A percentile compares a stretch with the other conserved stretches of the same genome.
Evolutionary conservation across 306 rosid species (phyloP).

Genomic region (Inga oerstediana): DNA sequence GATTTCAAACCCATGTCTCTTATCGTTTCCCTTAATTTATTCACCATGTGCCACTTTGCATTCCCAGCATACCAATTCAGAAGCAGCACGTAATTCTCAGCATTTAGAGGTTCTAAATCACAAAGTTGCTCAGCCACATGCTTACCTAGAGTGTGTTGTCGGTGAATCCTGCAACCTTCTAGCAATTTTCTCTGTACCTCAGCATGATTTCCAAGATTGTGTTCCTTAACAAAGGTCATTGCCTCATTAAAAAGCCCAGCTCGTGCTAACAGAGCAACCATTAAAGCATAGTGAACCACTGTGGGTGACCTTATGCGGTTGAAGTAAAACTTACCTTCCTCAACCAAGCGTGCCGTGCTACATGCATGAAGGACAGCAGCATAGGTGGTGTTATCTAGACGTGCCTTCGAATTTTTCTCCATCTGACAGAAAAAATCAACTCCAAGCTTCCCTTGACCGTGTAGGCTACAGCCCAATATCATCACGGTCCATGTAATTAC

Average conservation of each 20-base stretch:
- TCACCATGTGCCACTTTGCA: conserved; percentile 51
- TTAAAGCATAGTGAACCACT: conserved; percentile 40
- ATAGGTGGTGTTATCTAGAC: conserved; percentile 49
- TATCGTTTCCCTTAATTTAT: conserved; percentile 41
- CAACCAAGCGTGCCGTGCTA: conserved; percentile 52
- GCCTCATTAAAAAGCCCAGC: conserved; percentile 56
- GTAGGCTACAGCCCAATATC: conserved; percentile 65
- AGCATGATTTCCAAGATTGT: conserved; percentile 41
- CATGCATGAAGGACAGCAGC: conserved; percentile 72
- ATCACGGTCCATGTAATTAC: conserved; percentile 66
- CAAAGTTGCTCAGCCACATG: conserved; percentile 59
- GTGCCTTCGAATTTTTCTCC: conserved; percentile 38
- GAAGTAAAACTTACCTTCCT: conserved; percentile 59
- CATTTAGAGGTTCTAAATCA: conserved; percentile 66
- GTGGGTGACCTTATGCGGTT: conserved; percentile 50
- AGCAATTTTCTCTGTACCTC: conserved; percentile 57
- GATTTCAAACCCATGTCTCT: conserved; percentile 69
- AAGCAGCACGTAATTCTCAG: conserved; percentile 63
- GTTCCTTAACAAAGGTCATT: conserved; percentile 40
- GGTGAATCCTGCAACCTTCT: conserved; percentile 70
- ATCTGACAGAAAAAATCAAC: conserved; percentile 52
- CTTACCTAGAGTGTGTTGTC: conserved; percentile 43
- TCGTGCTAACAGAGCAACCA: conserved; percentile 62
- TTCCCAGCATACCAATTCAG: conserved; percentile 61
- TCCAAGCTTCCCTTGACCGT: conserved; percentile 62